Evolutionary conservation across 768 basidiomycete species (phyloP), one percentile per base, ranked within the genome.

Genomic region (Termitomyces sp.): DNA sequence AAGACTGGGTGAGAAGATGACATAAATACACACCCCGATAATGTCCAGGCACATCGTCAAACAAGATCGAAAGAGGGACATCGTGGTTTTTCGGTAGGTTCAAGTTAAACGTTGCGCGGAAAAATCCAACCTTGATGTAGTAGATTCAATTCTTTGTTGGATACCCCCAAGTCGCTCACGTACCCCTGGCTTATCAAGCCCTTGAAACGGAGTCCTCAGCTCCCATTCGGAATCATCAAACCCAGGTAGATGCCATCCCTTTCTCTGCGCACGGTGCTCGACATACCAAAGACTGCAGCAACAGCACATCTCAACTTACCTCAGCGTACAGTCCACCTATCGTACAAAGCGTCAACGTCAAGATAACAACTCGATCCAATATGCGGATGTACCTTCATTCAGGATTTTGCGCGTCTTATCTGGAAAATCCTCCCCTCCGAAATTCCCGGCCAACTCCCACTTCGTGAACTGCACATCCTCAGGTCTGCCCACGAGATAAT

Each of bases 221-320:
- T 63, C 59, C 62, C 62, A 63, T 12, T 50, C 27, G n/a, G 59
- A 58, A 37, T 63, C 62, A 29, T 63, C 57, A 48, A 63, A 63
- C 12, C 56, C 56, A 20, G 62, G 62, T 14, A 63, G 37, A 47
- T 63, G 62, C 62, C 62, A 63, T 26, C 62, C 62, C 51, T 54
- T 58, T n/a, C 62, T 42, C 62, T 63, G 37, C 6, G 22, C 22
- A 18, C 5, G 12, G 12, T 37, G 39, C 13, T 42, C 26, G 24
- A 22, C 2, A 20, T 18, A 58, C 10, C 14, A 1, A 47, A 24
- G 14, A 3, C 24, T 16, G 18, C 5, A 26, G 10, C 18, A n/a
- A 37, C 9, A n/a, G 10, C 8, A 27, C 24, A 13, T 27, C 24
- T 37, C 36, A 24, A 20, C 52, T 3, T 57, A 62, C 59, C 53